Evolutionary conservation across 2,329 filamentous ascomycete species (phyloP), one percentile per base, ranked within the genome.

Genomic region (Fusarium penzigii): DNA sequence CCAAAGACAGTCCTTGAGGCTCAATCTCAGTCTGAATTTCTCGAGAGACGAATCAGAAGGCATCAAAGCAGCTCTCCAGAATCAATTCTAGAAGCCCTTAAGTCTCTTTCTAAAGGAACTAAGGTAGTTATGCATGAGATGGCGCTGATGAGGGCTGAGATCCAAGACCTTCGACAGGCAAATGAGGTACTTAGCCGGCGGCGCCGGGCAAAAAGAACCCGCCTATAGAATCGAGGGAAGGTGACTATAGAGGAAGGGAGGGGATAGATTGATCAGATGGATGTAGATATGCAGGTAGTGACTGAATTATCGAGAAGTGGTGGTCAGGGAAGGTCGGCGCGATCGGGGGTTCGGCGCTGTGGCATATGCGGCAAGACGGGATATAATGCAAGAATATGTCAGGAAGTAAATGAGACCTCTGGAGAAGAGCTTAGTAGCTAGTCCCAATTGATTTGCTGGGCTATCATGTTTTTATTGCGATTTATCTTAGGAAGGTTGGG

Each of bases 371-470:
- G 29, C 11, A 32, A 32, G 29, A 32, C 29, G 6, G 11, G 29
- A 7, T 32, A 32, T 32, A 32, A 32, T 32, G 29, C 29, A 32
- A 32, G 29, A 32, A 32, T 32, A 32, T 32, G 11, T 32, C 11
- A 32, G 29, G 29, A 17, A 42, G 16, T 42, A 17, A 20, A 17
- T 20, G 16, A 16, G 9, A 42, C 0, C 72, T 80, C 25, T 44
- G 17, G 40, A 20, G 17, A 49, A 17, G 47, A 44, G 47, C 44
- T 44, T 49, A 49, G 40, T 17, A 32, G 43, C 39, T 49, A 49
- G 47, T 43, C 44, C 39, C 12, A 44, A 49, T 44, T 49, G 40
- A 49, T 49, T 16, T 39, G 29, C 43, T 49, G 14, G 16, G 36
- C 29, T 49, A 25, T 44, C 44, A 41, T 43, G 40, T 38, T 17